These are phyloP conservation scores for Yamadazyma diddensiae DNA, from an alignment of 1,139 yeast species.

Conservation along the genomic window DNA sequence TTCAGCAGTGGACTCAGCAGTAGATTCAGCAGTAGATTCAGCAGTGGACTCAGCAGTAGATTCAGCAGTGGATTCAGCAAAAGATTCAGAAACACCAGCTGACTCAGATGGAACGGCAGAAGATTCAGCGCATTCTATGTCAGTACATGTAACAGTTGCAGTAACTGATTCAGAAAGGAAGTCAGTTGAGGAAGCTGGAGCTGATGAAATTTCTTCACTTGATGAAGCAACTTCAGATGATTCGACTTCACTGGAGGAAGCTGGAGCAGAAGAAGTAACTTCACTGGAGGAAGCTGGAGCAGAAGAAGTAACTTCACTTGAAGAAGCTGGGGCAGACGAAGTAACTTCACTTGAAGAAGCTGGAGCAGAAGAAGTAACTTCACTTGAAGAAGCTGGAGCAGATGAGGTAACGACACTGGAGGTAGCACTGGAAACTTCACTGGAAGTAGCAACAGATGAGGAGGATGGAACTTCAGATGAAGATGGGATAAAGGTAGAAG, in stretches of 20 bases:
- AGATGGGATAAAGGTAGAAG: slow-evolving; percentile 8
- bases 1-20: too few species aligned
- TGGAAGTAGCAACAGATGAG: slow-evolving; percentile 4
- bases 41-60: slow-evolving; percentile 4
- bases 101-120: slow-evolving; percentile 2
- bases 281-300: slow-evolving; percentile 2
- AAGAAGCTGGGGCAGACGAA: slow-evolving; percentile 5
- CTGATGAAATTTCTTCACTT: slow-evolving; percentile 1
- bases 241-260: slow-evolving; percentile 4
- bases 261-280: slow-evolving; percentile 5
- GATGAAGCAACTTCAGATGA: slow-evolving; percentile 4
- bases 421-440: slow-evolving; percentile 5
- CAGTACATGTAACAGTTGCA: slow-evolving; percentile 2
- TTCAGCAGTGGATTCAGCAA: slow-evolving; percentile 3
- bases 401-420: slow-evolving; percentile 6
- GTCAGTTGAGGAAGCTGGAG: slow-evolving; percentile 1
- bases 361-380: slow-evolving; percentile 1
- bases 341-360: too few species aligned
- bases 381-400: slow-evolving; percentile 1
- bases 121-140: slow-evolving; percentile 1
- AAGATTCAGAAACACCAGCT: slow-evolving; percentile 3
- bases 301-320: slow-evolving; percentile 5
- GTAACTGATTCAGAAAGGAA: background rate
- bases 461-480: slow-evolving; percentile 6
- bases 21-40: slow-evolving; percentile 2